Evolutionary conservation across 345 rosid species (phyloP).

Genomic region (Populus deltoides): DNA sequence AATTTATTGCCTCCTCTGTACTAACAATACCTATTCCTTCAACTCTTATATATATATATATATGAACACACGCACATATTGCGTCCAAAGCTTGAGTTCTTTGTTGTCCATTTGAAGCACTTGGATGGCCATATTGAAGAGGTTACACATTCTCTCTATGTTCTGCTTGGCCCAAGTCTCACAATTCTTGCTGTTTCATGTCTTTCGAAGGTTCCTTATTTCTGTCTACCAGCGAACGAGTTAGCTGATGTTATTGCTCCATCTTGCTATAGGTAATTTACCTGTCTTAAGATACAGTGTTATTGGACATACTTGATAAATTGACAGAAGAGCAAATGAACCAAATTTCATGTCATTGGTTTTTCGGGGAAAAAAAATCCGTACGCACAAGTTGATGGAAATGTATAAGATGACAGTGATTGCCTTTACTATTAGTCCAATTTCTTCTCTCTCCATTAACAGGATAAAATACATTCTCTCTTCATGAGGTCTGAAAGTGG

Average conservation of each 20-base stretch:
- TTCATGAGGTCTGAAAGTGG: too few relatives aligned
- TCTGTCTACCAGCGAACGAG: constrained; percentile 92
- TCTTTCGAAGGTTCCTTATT: constrained; percentile 84
- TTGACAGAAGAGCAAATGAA: background rate
- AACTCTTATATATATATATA: too few relatives aligned
- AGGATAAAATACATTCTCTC: background rate
- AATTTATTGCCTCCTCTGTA: too few relatives aligned
- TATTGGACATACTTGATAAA: background rate
- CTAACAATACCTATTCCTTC: too few relatives aligned
- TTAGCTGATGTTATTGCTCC: constrained; percentile 92
- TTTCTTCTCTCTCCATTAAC: background rate
- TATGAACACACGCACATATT: background rate
- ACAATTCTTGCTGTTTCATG: constrained; percentile 36
- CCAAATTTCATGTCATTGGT: background rate
- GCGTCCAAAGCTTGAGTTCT: constrained; percentile 13
- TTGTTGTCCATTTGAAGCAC: constrained; percentile 78
- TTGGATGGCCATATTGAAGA: constrained; percentile 94
- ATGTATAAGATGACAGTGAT: background rate
- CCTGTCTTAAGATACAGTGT: background rate
- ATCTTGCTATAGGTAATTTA: constrained; percentile 84
- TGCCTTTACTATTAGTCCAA: background rate
- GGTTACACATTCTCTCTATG: constrained; percentile 38
- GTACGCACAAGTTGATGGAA: background rate
- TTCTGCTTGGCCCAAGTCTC: constrained; percentile 21
- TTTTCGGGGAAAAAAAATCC: background rate